Evolutionary conservation across 2,329 filamentous ascomycete genomes (phyloP).

Genomic region (Xylariaceae sp.): DNA sequence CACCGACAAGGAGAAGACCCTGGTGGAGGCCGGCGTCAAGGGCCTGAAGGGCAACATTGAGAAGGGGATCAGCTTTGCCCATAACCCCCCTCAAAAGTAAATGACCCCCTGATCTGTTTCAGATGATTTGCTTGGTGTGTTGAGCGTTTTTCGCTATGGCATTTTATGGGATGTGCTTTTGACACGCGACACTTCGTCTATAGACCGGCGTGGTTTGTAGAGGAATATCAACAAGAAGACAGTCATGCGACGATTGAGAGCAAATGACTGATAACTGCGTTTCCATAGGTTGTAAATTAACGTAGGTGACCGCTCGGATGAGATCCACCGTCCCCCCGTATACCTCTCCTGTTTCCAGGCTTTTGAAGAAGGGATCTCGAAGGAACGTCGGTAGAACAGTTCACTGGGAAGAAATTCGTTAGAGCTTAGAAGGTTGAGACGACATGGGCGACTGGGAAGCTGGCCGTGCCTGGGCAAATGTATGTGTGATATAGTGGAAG

Average conservation of each 20-base stretch:
- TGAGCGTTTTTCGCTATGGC: constrained; percentile 1
- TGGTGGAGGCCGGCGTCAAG: constrained; percentile 74
- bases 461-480: constrained; percentile 2
- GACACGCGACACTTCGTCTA: constrained; percentile 23
- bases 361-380: not conserved
- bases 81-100: constrained; percentile 90
- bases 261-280: constrained; percentile 35
- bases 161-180: constrained; percentile 25
- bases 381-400: constrained; percentile 9
- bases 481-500: not conserved
- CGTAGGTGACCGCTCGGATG: constrained; percentile 24
- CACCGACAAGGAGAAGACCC: constrained; percentile 85
- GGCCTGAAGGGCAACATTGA: constrained; percentile 90
- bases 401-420: not conserved
- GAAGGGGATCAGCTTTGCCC: constrained; percentile 89
- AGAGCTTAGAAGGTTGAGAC: not conserved
- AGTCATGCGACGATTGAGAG: constrained; percentile 23
- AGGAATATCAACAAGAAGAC: constrained; percentile 14
- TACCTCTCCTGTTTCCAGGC: constrained; percentile 8
- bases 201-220: constrained; percentile 30
- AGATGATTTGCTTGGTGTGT: constrained; percentile 22
- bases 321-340: constrained; percentile 9
- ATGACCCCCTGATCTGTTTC: constrained; percentile 40
- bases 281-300: constrained; percentile 38
- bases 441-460: constrained; percentile 2